Evolutionary conservation across 108 stramenopile genomes (phyloP).

Genomic region (Cyclotella atomus): DNA sequence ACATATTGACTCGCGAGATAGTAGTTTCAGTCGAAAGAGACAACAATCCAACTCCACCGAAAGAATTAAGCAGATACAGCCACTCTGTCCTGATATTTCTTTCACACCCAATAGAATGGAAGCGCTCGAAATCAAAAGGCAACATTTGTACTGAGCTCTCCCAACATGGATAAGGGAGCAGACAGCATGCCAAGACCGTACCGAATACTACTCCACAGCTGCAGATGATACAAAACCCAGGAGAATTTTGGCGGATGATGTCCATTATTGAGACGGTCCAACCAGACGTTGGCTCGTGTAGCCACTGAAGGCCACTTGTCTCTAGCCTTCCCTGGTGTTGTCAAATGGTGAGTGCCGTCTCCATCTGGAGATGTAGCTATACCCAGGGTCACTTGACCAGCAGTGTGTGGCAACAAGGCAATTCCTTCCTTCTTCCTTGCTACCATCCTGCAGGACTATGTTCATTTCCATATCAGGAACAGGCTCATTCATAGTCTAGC

Average conservation of each 20-base stretch:
- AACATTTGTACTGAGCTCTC: background rate
- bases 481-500: background rate
- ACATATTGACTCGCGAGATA: background rate
- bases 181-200: background rate
- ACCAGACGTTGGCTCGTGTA: background rate
- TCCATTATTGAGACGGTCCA: background rate
- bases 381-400: background rate
- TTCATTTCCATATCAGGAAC: background rate
- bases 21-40: background rate
- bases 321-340: background rate
- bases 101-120: background rate
- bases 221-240: background rate
- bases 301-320: background rate
- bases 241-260: background rate
- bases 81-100: background rate
- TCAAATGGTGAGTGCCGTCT: background rate
- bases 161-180: background rate
- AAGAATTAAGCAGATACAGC: background rate
- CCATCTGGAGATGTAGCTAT: background rate
- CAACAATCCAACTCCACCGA: background rate
- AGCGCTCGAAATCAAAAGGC: background rate
- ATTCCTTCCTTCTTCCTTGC: background rate
- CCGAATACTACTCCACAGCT: background rate
- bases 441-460: background rate
- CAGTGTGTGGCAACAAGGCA: background rate